Conservation (phyloP, 371 early-diverging fungal species). For the Syncephalastrum racemosum region DNA sequence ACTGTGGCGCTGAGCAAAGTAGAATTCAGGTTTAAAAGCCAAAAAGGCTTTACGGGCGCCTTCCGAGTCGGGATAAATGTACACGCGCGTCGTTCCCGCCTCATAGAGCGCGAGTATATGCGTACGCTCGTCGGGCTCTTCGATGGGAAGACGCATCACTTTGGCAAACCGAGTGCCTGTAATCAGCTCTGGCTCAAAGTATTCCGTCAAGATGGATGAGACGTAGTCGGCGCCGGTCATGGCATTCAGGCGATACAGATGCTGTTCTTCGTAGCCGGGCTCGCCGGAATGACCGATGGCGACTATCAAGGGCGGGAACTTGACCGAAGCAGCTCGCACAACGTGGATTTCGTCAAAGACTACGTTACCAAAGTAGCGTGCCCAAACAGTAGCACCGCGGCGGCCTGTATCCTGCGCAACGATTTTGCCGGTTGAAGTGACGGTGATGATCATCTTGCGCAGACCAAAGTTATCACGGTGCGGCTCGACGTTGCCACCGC, state of each 20-base stretch:
- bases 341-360: slow-evolving; percentile 55
- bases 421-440: slow-evolving; percentile 75
- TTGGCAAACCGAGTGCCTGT: slow-evolving; percentile 52
- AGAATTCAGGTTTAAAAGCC: slow-evolving; percentile 48
- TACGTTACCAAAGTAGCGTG: slow-evolving; percentile 40
- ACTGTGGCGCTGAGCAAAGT: slow-evolving; percentile 53
- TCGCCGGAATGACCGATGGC: slow-evolving; percentile 48
- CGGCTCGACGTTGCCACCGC: slow-evolving; percentile 19
- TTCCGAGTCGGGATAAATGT: slow-evolving; percentile 59
- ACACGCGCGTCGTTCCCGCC: slow-evolving; percentile 57
- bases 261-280: slow-evolving; percentile 41
- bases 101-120: slow-evolving; percentile 63
- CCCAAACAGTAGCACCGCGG: slow-evolving; percentile 79
- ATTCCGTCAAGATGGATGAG: slow-evolving; percentile 33
- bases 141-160: slow-evolving; percentile 62
- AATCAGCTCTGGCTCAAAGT: slow-evolving; percentile 52
- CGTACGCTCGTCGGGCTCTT: slow-evolving; percentile 69
- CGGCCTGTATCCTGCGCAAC: slow-evolving; percentile 78
- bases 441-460: slow-evolving; percentile 81
- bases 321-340: slow-evolving; percentile 65
- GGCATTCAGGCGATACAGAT: slow-evolving; percentile 67
- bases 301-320: slow-evolving; percentile 77
- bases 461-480: slow-evolving; percentile 83
- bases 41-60: slow-evolving; percentile 52
- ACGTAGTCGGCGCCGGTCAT: slow-evolving; percentile 67